phyloP scores from a whole-genome alignment of 805 yeast genomes.

The Cephaloascus fragrans region DNA sequence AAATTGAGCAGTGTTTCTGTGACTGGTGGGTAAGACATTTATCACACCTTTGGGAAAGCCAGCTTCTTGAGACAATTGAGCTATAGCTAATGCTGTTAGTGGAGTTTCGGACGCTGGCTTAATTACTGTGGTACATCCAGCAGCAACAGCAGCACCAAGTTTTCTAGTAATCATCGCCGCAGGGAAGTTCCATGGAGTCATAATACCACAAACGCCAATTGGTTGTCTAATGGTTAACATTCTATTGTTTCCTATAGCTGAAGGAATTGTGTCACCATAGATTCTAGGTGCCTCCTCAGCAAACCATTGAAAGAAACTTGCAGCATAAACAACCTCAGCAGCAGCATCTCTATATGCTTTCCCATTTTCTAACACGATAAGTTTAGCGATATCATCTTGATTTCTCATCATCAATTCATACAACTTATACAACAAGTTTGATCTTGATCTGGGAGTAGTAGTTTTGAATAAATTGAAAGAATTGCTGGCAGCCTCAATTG shows the following conservation, averaged over 20 bases:
- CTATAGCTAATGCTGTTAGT: slow-evolving; percentile 60
- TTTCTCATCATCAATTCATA: slow-evolving; percentile 46
- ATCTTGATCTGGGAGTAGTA: slow-evolving; percentile 48
- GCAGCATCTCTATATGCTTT: slow-evolving; percentile 62
- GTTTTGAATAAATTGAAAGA: slow-evolving; percentile 45
- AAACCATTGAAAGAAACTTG: slow-evolving; percentile 84
- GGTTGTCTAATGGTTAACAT: slow-evolving; percentile 61
- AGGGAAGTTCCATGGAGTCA: slow-evolving; percentile 85
- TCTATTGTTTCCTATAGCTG: slow-evolving; percentile 36
- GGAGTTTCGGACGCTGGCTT: slow-evolving; percentile 79
- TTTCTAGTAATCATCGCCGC: slow-evolving; percentile 70
- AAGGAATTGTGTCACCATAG: slow-evolving; percentile 57
- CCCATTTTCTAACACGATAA: slow-evolving; percentile 66
- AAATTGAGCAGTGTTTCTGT: slow-evolving; percentile 21
- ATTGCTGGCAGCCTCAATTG: slow-evolving; percentile 43
- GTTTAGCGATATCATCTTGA: slow-evolving; percentile 52
- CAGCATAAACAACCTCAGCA: slow-evolving; percentile 60
- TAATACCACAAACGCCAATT: slow-evolving; percentile 70
- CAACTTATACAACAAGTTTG: slow-evolving; percentile 41
- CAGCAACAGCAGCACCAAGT: slow-evolving; percentile 68
- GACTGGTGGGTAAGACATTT: slow-evolving; percentile 47
- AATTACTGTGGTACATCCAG: slow-evolving; percentile 69
- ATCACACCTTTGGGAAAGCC: slow-evolving; percentile 66
- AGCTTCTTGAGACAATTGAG: slow-evolving; percentile 49
- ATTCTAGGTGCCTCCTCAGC: slow-evolving; percentile 72